phyloP scores from a whole-genome alignment of 2,329 filamentous ascomycete species.

The Aspergillus sp. region DNA sequence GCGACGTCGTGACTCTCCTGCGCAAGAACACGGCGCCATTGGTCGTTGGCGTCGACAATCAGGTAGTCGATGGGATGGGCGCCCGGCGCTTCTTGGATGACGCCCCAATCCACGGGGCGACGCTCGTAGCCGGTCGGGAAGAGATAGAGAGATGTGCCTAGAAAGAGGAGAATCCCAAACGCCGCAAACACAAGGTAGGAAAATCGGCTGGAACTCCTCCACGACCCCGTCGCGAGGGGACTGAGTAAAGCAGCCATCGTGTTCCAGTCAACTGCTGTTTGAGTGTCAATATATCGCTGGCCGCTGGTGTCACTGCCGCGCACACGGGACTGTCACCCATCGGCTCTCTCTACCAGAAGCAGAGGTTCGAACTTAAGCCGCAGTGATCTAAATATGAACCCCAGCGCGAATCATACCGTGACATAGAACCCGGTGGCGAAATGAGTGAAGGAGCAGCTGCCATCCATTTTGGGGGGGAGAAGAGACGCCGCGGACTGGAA shows the following conservation, averaged over 20 bases:
- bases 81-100: neutral
- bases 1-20: slow-evolving; percentile 36
- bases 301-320: no score
- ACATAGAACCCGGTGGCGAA: no score
- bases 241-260: neutral
- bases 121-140: neutral
- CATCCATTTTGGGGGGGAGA: no score
- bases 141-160: neutral
- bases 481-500: no score
- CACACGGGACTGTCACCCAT: no score
- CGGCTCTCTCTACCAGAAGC: no score
- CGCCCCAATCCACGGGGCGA: neutral
- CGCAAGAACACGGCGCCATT: slow-evolving; percentile 9
- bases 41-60: slow-evolving; percentile 13
- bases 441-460: no score
- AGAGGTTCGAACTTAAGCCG: no score
- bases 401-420: no score
- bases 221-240: neutral
- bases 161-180: neutral
- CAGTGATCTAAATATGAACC: no score
- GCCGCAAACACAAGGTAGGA: neutral
- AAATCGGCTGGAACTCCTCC: neutral
- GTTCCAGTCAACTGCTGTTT: neutral
- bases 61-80: slow-evolving; percentile 18
- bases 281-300: no score